Base-by-base conservation (phyloP, 352 stramenopile species). In the Plasmopara muralis region DNA sequence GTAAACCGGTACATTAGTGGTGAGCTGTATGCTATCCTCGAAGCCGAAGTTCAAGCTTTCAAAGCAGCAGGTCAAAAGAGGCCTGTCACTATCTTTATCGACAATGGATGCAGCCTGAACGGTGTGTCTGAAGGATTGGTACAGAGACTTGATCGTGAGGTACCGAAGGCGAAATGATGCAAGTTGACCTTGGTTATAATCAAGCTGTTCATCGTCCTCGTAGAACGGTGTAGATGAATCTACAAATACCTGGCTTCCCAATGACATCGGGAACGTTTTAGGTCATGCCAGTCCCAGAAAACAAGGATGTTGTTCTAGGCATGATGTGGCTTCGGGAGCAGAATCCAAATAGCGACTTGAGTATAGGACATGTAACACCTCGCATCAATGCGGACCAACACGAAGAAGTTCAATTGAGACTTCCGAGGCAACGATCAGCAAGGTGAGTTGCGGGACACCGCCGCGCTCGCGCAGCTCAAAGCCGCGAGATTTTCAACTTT, bases 111-210 rank as follows among this genome's bases (percentile, higher is more conserved):
- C 16, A 47, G 41, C 41, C 16, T 47, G 9, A 47, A 47, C n/a
- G 16, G 8, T 6, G 41, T 47, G 31, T 30, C 41, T 9, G 20
- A 47, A 15, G 12, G 6, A 9, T 47, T 47, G 3, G 41, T 47
- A 20, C 3, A 47, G 12, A 47, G 15, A 14, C 18, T 47, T 34
- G 18, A 47, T 16, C 16, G 6, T 20, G 41, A 34, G 20, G 41
- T 47, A 47, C 41, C 31, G 41, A 47, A 34, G 41, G 41, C 16
- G 18, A 47, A 7, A 35, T 47, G 41, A 47, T 47, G 41, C 6
- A 44, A 20, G 20, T 44, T 29, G 39, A 44, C 18, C 39, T 44
- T 28, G 39, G 5, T 29, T 44, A 29, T 44, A 16, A 44, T 1
- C 39, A 44, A 44, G 39, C 29, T 28, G 9, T 28, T 4, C n/a